phyloP scores from a whole-genome alignment of 495 filamentous ascomycete species.

The Penicillium lividum region DNA sequence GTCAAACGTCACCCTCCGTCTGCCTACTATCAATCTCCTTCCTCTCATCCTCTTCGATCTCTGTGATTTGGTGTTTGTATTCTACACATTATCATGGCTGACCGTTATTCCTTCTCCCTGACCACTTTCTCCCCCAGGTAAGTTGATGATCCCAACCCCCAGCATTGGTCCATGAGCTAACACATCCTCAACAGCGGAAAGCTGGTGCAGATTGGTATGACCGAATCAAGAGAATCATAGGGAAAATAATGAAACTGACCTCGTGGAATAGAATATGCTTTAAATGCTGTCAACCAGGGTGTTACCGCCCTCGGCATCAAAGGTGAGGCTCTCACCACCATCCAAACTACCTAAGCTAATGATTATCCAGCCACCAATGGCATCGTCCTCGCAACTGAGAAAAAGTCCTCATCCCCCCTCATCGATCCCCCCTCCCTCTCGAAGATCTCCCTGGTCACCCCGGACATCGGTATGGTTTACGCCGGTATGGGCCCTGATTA shows the following conservation, averaged over 20 bases:
- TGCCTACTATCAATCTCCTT: constrained; percentile 29
- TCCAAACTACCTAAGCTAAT: not conserved
- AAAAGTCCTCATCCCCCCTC: constrained; percentile 96
- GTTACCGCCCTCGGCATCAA: constrained; percentile 98
- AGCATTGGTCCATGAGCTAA: constrained; percentile 46
- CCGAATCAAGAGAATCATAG: not conserved
- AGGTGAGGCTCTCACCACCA: constrained; percentile 53
- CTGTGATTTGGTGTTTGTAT: constrained; percentile 13
- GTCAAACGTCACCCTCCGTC: constrained; percentile 33
- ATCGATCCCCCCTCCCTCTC: constrained; percentile 92
- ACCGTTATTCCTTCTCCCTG: constrained; percentile 98
- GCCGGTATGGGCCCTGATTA: constrained; percentile 99
- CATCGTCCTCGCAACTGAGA: constrained; percentile 98
- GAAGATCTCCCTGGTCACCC: constrained; percentile 96
- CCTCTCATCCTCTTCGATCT: constrained; percentile 9
- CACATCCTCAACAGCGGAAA: constrained; percentile 68
- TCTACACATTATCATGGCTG: constrained; percentile 67
- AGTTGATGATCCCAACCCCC: constrained; percentile 30
- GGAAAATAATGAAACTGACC: not conserved
- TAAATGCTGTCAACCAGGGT: constrained; percentile 98
- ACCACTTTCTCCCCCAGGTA: constrained; percentile 99
- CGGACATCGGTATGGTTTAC: constrained; percentile 99
- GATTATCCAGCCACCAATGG: constrained; percentile 82
- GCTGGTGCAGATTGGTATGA: constrained; percentile 71
- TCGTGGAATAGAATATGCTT: constrained; percentile 81